Evolutionary conservation across 2,329 filamentous ascomycete species (phyloP).

Genomic region (Aspergillus sp.): DNA sequence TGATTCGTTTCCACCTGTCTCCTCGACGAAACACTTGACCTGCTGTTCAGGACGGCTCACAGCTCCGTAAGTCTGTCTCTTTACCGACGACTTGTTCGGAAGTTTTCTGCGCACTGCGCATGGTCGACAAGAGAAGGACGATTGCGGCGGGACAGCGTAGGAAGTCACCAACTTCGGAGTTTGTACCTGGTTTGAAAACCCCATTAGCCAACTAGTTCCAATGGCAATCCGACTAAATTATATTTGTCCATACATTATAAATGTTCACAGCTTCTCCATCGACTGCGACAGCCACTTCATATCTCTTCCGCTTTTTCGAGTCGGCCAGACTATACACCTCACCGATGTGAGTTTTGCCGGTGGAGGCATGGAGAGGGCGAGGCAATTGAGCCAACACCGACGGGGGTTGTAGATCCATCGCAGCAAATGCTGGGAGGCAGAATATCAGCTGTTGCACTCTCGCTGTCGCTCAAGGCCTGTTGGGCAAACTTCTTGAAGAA

Average conservation of each 20-base stretch:
- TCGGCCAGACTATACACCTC: slow-evolving; percentile 51
- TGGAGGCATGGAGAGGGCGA: slow-evolving; percentile 36
- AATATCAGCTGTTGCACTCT: slow-evolving; percentile 4
- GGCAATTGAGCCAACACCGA: slow-evolving; percentile 43
- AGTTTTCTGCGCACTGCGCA: slow-evolving; percentile 54
- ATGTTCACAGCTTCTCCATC: slow-evolving; percentile 60
- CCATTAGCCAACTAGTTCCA: not conserved
- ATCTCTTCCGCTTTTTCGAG: slow-evolving; percentile 57
- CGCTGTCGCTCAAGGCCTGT: slow-evolving; percentile 7
- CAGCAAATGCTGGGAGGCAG: slow-evolving; percentile 4
- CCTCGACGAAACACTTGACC: slow-evolving; percentile 52
- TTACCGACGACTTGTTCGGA: slow-evolving; percentile 36
- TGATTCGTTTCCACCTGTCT: slow-evolving; percentile 28
- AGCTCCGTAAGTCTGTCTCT: slow-evolving; percentile 55
- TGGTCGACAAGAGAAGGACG: slow-evolving; percentile 53
- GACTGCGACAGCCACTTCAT: slow-evolving; percentile 56
- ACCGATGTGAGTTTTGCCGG: slow-evolving; percentile 36
- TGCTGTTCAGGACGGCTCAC: slow-evolving; percentile 45
- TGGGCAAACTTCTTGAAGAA: slow-evolving; percentile 7
- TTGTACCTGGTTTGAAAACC: slow-evolving; percentile 45
- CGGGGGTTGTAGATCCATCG: slow-evolving; percentile 42
- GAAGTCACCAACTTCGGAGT: slow-evolving; percentile 57
- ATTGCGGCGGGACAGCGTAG: slow-evolving; percentile 58
- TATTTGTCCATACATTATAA: slow-evolving; percentile 49
- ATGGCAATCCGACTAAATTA: not conserved